phyloP scores from a whole-genome alignment of 495 filamentous ascomycete genomes.

The Jackrogersella multiformis region DNA sequence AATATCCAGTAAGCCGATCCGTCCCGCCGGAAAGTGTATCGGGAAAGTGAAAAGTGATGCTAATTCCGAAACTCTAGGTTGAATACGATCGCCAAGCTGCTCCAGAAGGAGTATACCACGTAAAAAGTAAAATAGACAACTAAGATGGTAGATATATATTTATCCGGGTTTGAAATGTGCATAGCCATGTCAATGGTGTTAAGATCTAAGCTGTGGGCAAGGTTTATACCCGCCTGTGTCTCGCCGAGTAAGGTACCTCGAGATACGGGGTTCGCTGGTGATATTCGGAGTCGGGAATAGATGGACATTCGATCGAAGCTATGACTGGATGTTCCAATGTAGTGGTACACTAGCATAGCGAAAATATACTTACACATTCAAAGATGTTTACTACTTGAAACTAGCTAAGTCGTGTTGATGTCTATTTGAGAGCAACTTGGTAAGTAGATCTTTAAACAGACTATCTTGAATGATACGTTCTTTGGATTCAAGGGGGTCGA shows the following conservation, averaged over 20 bases:
- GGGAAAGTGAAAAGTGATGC: slow-evolving; percentile 16
- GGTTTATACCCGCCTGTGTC: not conserved
- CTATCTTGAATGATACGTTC: too few relatives aligned
- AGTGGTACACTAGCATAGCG: not conserved
- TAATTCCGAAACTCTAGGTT: slow-evolving; percentile 76
- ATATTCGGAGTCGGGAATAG: not conserved
- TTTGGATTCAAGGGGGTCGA: too few relatives aligned
- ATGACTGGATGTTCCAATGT: not conserved
- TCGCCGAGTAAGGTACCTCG: not conserved
- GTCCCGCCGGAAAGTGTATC: too few relatives aligned
- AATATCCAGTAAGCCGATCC: slow-evolving; percentile 63
- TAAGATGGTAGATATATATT: not conserved
- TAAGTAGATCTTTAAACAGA: too few relatives aligned
- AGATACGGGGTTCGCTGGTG: not conserved
- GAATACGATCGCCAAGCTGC: slow-evolving; percentile 90
- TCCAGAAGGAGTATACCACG: slow-evolving; percentile 88
- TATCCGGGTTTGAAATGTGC: not conserved
- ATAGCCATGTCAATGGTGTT: not conserved
- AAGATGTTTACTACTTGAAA: too few relatives aligned
- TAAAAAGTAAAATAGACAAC: slow-evolving; percentile 41
- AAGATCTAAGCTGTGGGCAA: not conserved
- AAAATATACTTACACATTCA: slow-evolving; percentile 5
- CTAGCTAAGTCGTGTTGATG: not conserved
- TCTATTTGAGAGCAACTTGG: not conserved
- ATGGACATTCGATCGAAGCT: not conserved